Evolutionary conservation across 768 basidiomycete genomes (phyloP).

Genomic region (Suillus luteus): DNA sequence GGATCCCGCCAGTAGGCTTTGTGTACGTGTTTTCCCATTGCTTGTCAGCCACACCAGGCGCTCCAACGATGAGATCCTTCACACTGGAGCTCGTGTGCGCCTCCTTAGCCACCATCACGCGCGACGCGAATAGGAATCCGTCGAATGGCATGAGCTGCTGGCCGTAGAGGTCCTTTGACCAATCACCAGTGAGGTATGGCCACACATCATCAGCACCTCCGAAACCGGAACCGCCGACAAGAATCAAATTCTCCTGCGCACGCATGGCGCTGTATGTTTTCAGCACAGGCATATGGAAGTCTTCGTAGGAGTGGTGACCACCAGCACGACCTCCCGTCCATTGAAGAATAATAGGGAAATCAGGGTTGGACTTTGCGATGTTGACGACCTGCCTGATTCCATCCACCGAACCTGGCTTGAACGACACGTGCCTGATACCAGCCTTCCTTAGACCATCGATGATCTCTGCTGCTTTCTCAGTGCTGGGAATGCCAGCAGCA

Average conservation of each 20-base stretch:
- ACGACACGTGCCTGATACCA: slow-evolving; percentile 94
- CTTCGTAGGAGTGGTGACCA: slow-evolving; percentile 97
- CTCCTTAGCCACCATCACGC: slow-evolving; percentile 99
- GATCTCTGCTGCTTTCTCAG: slow-evolving; percentile 97
- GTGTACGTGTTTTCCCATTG: slow-evolving; percentile 94
- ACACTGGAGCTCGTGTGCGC: slow-evolving; percentile 93
- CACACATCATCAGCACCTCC: slow-evolving; percentile 94
- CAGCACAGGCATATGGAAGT: slow-evolving; percentile 96
- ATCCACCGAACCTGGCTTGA: slow-evolving; percentile 98
- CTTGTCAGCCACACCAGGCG: slow-evolving; percentile 86
- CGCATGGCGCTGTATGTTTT: slow-evolving; percentile 90
- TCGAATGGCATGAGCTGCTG: slow-evolving; percentile 98
- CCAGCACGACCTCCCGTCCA: slow-evolving; percentile 99
- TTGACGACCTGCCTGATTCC: slow-evolving; percentile 97
- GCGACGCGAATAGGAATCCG: slow-evolving; percentile 93
- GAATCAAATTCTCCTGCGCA: slow-evolving; percentile 82
- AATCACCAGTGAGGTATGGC: slow-evolving; percentile 96
- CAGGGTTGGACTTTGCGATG: slow-evolving; percentile 91
- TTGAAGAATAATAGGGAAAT: slow-evolving; percentile 96
- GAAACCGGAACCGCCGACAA: slow-evolving; percentile 95
- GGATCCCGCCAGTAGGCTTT: slow-evolving; percentile 92
- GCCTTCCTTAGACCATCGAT: slow-evolving; percentile 78
- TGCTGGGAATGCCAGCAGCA: slow-evolving; percentile 94
- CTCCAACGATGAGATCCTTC: slow-evolving; percentile 95
- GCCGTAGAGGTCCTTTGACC: slow-evolving; percentile 81